Evolutionary conservation across 2,329 filamentous ascomycete species (phyloP), one percentile per base, ranked within the genome.

Genomic region (Trichoderma lentiforme): DNA sequence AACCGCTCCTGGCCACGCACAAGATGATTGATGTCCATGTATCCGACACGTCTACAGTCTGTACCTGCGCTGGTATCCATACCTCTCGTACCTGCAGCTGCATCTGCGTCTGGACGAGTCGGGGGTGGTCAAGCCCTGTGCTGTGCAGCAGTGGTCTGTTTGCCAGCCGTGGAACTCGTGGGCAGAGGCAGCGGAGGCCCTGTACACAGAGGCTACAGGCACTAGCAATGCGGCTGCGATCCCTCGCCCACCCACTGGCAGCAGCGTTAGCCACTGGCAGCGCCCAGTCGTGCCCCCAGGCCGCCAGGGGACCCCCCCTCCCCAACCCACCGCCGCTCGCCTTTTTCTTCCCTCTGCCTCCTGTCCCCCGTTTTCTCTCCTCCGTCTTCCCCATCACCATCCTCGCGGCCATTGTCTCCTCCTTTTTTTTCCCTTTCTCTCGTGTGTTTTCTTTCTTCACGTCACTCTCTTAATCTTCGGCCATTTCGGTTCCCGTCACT

Each of bases 391-490:
- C 77, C 77, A 77, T 77, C 75, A 76, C 77, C 75, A 77, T 80
- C 75, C 78, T 76, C 76, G 74, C 76, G 77, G 80, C 79, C 78
- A 76, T 76, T 78, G 81, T 79, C 78, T 74, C 75, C 76, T 76
- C 74, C 75, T 72, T 77, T 77, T 78, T 79, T 78, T 77, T 76
- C 78, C 78, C 76, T 77, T 79, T 79, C 79, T 76, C 78, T 78
- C 74, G 60, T 75, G 74, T 75, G 74, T 76, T 81, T 83, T 79
- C 78, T 81, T 84, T 83, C 82, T 85, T 82, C 65, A 80, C 86
- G 84, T 87, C 85, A 81, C 82, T 87, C 84, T 81, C 85, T 87
- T 86, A 80, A 79, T 78, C 78, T 81, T 81, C 77, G 76, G 80
- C 81, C 80, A 77, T 80, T 77, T 79, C 78, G 82, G 81, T 80